These are phyloP conservation scores for Eucalyptus curtisii DNA, from an alignment of 345 rosid genomes.

Conservation along the genomic window DNA sequence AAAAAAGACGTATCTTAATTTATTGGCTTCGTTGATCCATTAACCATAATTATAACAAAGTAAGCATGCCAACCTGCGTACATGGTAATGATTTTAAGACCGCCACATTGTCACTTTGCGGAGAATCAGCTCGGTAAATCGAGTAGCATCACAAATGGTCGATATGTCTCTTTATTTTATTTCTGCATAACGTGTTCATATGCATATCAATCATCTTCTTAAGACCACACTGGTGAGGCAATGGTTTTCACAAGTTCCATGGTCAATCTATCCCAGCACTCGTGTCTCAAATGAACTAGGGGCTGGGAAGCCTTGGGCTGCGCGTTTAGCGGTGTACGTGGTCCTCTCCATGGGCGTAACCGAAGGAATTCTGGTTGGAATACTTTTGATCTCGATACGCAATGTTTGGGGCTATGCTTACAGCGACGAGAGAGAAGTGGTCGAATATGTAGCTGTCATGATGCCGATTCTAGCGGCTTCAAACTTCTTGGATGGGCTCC, in stretches of 20 bases:
- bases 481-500: slow-evolving; percentile 48
- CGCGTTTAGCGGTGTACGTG: slow-evolving; percentile 32
- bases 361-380: slow-evolving; percentile 26
- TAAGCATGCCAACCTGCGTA: not conserved
- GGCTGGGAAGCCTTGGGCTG: slow-evolving; percentile 39
- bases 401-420: slow-evolving; percentile 42
- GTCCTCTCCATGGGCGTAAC: slow-evolving; percentile 18
- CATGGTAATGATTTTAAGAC: not conserved
- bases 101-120: not conserved
- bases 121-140: not conserved
- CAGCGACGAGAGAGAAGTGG: slow-evolving; percentile 29
- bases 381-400: slow-evolving; percentile 18
- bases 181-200: not conserved
- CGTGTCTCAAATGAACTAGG: slow-evolving; percentile 62
- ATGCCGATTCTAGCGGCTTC: slow-evolving; percentile 39
- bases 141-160: not conserved
- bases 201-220: not conserved
- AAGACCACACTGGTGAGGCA: not conserved
- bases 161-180: not conserved
- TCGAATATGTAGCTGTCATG: slow-evolving; percentile 31
- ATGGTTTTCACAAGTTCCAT: not conserved
- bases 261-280: slow-evolving; percentile 21
- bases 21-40: too few species aligned
- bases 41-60: too few species aligned
- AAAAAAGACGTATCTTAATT: too few species aligned